Evolutionary conservation across 73 alveolate genomes (phyloP).

Genomic region (Stentor coeruleus): DNA sequence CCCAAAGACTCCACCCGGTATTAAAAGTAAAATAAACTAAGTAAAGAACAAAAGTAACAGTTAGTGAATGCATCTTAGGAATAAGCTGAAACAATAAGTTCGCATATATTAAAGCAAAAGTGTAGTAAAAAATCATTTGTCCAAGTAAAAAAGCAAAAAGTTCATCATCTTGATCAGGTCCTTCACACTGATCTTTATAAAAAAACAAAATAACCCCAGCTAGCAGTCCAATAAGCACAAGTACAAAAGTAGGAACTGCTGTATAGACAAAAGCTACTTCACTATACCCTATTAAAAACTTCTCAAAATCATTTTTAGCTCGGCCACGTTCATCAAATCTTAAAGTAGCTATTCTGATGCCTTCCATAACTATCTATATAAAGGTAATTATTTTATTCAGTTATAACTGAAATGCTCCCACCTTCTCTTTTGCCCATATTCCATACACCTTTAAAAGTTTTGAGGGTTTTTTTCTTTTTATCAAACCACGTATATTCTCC

Average conservation of each 20-base stretch:
- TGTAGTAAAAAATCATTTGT: background rate
- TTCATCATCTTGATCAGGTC: background rate
- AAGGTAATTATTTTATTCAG: too few relatives aligned
- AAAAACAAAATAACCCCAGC: background rate
- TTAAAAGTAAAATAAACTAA: too few relatives aligned
- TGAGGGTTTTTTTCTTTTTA: too few relatives aligned
- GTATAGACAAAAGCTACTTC: background rate
- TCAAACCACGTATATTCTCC: constrained; percentile 11
- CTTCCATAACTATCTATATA: too few relatives aligned
- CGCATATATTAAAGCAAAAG: background rate
- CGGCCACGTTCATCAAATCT: too few relatives aligned
- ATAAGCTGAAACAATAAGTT: background rate
- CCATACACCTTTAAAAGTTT: background rate
- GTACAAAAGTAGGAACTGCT: background rate
- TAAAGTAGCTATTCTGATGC: too few relatives aligned
- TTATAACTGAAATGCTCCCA: background rate
- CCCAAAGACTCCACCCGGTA: background rate
- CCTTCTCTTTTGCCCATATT: constrained; percentile 16
- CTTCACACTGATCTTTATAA: background rate
- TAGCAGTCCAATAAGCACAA: background rate
- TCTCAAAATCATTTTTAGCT: too few relatives aligned
- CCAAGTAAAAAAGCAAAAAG: background rate
- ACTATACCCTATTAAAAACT: background rate
- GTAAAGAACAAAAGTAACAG: background rate
- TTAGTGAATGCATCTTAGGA: background rate